These are phyloP conservation scores for Malus hybrid DNA, from an alignment of 331 rosid species.

Conservation along the genomic window DNA sequence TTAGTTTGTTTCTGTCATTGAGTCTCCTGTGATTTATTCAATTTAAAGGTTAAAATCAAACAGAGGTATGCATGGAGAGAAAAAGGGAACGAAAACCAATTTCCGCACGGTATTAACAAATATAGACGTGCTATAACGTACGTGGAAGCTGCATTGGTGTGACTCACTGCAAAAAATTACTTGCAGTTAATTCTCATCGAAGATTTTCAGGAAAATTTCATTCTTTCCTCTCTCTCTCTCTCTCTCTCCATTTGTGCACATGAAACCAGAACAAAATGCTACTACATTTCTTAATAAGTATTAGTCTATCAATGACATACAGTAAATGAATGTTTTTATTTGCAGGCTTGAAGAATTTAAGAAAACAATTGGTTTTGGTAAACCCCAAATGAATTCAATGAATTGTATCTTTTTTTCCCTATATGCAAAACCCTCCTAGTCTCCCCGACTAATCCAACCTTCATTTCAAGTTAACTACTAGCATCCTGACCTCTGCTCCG, in stretches of 20 bases:
- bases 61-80: too few species aligned
- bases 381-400: constrained; percentile 44
- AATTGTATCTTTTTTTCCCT: constrained; percentile 25
- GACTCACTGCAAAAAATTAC: too few species aligned
- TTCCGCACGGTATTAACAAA: too few species aligned
- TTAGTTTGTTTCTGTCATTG: too few species aligned
- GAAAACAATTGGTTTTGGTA: constrained; percentile 32
- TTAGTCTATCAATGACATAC: constrained; percentile 13
- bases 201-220: too few species aligned
- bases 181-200: too few species aligned
- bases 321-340: constrained; percentile 46
- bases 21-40: too few species aligned
- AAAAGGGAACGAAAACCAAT: too few species aligned
- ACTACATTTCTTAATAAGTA: constrained; percentile 10
- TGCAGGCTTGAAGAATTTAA: constrained; percentile 23
- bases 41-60: too few species aligned
- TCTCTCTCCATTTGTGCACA: not conserved
- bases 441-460: constrained; percentile 17
- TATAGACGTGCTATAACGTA: too few species aligned
- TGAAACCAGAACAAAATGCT: not conserved
- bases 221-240: too few species aligned
- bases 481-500: not conserved
- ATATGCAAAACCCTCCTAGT: constrained; percentile 8
- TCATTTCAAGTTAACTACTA: constrained; percentile 6
- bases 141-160: too few species aligned